A percentile compares a stretch with the other conserved stretches of the same genome.
Conservation (phyloP, 2,329 filamentous ascomycete genomes). For the Cadophora gregata region DNA sequence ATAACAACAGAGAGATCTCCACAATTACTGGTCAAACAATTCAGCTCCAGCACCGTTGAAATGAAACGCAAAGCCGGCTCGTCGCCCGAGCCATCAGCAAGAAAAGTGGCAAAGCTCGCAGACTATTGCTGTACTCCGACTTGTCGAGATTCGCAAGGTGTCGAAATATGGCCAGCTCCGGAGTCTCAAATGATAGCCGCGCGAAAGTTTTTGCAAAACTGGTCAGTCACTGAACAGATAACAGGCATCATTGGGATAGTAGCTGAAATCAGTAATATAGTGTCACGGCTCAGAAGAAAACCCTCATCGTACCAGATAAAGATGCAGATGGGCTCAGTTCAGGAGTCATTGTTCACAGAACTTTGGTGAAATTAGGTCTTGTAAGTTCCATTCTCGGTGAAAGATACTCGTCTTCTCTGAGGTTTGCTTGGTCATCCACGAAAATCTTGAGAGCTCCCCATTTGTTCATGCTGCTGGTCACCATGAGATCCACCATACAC, state of each 20-base stretch:
- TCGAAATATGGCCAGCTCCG: slow-evolving; percentile 66
- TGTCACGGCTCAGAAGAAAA: slow-evolving; percentile 55
- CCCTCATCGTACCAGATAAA: slow-evolving; percentile 70
- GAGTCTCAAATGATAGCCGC: slow-evolving; percentile 59
- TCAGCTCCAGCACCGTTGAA: not conserved
- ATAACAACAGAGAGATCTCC: not conserved
- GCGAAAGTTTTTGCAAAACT: slow-evolving; percentile 61
- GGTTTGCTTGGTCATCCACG: too few relatives aligned
- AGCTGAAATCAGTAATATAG: slow-evolving; percentile 45
- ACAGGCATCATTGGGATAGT: not conserved
- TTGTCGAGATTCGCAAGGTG: slow-evolving; percentile 26
- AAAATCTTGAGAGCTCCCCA: not conserved
- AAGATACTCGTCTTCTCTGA: too few relatives aligned
- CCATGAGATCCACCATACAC: too few relatives aligned
- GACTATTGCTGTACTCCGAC: slow-evolving; percentile 36
- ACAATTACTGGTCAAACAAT: not conserved
- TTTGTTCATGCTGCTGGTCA: too few relatives aligned
- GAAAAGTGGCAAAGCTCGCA: slow-evolving; percentile 31
- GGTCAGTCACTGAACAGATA: slow-evolving; percentile 47
- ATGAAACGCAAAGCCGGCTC: slow-evolving; percentile 22
- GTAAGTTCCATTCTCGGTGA: too few relatives aligned
- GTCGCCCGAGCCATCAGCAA: slow-evolving; percentile 1
- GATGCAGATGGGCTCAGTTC: slow-evolving; percentile 71
- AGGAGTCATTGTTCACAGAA: slow-evolving; percentile 66
- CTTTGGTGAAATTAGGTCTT: slow-evolving; percentile 63